Evolutionary conservation across 2,329 filamentous ascomycete species (phyloP), one percentile per base, ranked within the genome.

Genomic region (Lasiodiplodia gonubiensis): DNA sequence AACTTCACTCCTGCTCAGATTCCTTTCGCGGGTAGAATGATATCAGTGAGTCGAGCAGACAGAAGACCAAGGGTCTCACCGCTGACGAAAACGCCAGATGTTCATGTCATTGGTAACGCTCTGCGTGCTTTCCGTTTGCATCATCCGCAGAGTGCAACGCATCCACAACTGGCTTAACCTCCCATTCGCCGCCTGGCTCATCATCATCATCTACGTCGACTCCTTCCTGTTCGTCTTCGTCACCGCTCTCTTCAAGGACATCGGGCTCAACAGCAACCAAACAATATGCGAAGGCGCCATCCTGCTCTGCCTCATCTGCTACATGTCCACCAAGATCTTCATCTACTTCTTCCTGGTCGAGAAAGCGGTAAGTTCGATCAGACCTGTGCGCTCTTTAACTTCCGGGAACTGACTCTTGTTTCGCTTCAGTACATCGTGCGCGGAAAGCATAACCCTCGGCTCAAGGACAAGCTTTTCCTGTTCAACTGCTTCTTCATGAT

Each of bases 201-300:
- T 89, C 55, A 78, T 90, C 49, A 79, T 82, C 12, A 86, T 90
- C 42, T 90, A 89, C 70, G 39, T 80, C 68, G 87, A 89, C 70
- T 89, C 87, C 1, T 88, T 85, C 66, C 70, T 84, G 11, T 90
- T 90, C 71, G 85, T 89, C 14, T 82, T 87, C 70, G 83, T 82
- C 8, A 86, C 87, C 2, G 83, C 84, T 1, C 78, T 90, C 4
- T 83, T 87, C 67, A 84, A 86, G 68, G 84, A 86, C 1, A 80
- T 88, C 66, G 86, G 86, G 1, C 79, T 89, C 61, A 86, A 88
- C 69, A 80, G 79, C 18, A 85, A 81, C 25, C 70, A 77, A 2
- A 71, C 74, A 1, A 79, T 86, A 4, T 90, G 88, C 73, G 83
- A 86, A 54, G 82, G 84, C 4, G 86, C 86, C 6, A 87, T 90